Evolutionary conservation across 768 basidiomycete genomes (phyloP).

Genomic region (Xerocomus spinulosus): DNA sequence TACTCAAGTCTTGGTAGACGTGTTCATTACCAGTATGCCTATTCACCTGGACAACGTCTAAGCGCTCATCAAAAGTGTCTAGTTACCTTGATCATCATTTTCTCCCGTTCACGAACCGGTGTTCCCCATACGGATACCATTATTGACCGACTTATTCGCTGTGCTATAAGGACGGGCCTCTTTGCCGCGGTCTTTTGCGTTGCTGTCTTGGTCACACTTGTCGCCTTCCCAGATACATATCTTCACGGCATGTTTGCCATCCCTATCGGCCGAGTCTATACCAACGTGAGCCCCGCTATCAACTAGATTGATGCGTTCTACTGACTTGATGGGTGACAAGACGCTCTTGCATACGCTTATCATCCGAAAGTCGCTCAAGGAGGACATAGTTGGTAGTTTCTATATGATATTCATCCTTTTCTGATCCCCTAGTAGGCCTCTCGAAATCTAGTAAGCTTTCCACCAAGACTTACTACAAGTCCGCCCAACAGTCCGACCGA

Average conservation of each 20-base stretch:
- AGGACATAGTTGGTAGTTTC: neutral
- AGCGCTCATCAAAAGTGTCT: conserved; percentile 2
- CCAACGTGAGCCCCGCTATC: conserved; percentile 34
- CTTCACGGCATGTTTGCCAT: conserved; percentile 37
- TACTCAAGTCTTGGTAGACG: conserved; percentile 41
- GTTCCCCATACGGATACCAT: conserved; percentile 48
- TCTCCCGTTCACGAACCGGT: conserved; percentile 42
- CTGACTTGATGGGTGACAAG: neutral
- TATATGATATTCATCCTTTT: neutral
- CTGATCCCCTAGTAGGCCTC: neutral
- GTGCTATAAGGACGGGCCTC: conserved; percentile 50
- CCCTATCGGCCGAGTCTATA: conserved; percentile 39
- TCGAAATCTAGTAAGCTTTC: neutral
- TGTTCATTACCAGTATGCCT: conserved; percentile 39
- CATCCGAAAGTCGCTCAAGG: conserved; percentile 1
- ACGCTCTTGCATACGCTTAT: conserved; percentile 2
- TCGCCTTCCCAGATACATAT: conserved; percentile 27
- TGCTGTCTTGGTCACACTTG: conserved; percentile 41
- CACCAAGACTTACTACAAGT: neutral
- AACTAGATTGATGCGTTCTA: too few relatives aligned
- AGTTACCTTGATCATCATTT: conserved; percentile 24
- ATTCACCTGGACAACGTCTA: neutral
- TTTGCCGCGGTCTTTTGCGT: conserved; percentile 48
- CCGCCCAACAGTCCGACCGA: neutral
- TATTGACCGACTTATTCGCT: conserved; percentile 50